Conservation (phyloP, 2,329 filamentous ascomycete genomes). For the Colletotrichum brevisporum region DNA sequence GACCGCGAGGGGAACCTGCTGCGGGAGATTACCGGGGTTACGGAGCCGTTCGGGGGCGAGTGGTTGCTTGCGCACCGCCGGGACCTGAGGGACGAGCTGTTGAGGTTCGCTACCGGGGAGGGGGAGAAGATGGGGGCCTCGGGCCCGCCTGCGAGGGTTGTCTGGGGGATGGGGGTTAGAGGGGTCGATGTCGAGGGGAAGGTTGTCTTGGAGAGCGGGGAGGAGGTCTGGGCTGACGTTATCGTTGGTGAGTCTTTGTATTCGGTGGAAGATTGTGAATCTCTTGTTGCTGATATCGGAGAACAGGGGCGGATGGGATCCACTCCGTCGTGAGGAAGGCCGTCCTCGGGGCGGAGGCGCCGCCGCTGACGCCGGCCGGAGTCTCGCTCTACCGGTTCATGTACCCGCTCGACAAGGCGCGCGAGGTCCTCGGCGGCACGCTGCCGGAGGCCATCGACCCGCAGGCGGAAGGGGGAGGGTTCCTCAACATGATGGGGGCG, state of each 20-base stretch:
- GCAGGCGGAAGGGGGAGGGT: not conserved
- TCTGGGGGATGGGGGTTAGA: slow-evolving; percentile 2
- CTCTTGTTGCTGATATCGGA: not conserved
- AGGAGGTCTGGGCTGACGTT: slow-evolving; percentile 15
- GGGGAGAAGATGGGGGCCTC: slow-evolving; percentile 30
- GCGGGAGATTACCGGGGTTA: slow-evolving; percentile 30
- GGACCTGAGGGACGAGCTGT: slow-evolving; percentile 22
- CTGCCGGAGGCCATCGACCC: slow-evolving; percentile 28
- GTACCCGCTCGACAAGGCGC: slow-evolving; percentile 15
- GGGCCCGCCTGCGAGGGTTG: slow-evolving; percentile 20
- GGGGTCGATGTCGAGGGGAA: slow-evolving; percentile 28
- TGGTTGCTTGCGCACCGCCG: slow-evolving; percentile 29
- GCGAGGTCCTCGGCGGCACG: slow-evolving; percentile 8
- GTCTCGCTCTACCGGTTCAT: slow-evolving; percentile 35
- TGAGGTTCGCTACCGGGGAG: slow-evolving; percentile 29
- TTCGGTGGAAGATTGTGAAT: too few relatives aligned
- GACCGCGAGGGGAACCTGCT: slow-evolving; percentile 32
- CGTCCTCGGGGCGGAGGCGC: slow-evolving; percentile 1
- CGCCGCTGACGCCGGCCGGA: slow-evolving; percentile 8
- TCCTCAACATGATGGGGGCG: slow-evolving; percentile 30
- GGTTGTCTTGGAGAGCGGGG: slow-evolving; percentile 18
- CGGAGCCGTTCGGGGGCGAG: slow-evolving; percentile 37
- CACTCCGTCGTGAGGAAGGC: slow-evolving; percentile 28
- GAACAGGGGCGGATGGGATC: slow-evolving; percentile 31
- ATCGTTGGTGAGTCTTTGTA: slow-evolving; percentile 24